Percentiles rank a stretch among this genome's conserved stretches.
Conservation (phyloP, 108 stramenopile species). For the Discostella pseudostelligera region DNA sequence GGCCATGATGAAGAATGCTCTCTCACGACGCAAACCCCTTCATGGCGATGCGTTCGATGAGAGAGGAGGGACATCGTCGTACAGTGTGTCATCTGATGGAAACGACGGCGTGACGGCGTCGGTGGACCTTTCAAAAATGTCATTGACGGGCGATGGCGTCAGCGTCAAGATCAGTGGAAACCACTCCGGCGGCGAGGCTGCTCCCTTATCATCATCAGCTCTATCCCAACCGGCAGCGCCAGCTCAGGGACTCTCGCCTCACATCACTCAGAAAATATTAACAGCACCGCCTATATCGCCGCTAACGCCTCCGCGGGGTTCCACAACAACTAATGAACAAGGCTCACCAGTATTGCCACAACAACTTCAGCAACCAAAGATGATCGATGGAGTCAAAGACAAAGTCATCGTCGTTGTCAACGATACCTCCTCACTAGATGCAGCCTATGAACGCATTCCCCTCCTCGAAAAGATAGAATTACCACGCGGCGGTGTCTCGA, state of each 20-base stretch:
- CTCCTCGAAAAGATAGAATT: constrained; percentile 65
- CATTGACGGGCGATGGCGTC: background rate
- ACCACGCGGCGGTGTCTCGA: constrained; percentile 78
- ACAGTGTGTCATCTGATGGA: too few species aligned
- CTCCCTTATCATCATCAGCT: background rate
- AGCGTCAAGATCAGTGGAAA: background rate
- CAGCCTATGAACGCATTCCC: constrained; percentile 64
- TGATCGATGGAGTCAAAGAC: background rate
- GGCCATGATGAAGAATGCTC: constrained; percentile 1
- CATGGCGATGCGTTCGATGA: background rate
- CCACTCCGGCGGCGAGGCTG: background rate
- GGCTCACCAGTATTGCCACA: too few species aligned
- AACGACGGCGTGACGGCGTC: too few species aligned
- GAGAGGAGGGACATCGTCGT: background rate
- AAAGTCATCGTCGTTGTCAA: background rate
- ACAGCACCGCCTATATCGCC: background rate
- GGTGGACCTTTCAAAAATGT: too few species aligned
- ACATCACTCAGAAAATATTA: background rate
- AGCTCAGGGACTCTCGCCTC: background rate
- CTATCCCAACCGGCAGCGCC: background rate
- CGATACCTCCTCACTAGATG: constrained; percentile 13
- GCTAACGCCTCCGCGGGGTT: background rate
- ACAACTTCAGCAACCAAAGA: background rate
- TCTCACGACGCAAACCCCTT: constrained; percentile 1
- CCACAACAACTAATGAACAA: background rate